Evolutionary conservation across 805 yeast genomes (phyloP), one percentile per base, ranked within the genome.

Genomic region (Suhomyces prunicola): DNA sequence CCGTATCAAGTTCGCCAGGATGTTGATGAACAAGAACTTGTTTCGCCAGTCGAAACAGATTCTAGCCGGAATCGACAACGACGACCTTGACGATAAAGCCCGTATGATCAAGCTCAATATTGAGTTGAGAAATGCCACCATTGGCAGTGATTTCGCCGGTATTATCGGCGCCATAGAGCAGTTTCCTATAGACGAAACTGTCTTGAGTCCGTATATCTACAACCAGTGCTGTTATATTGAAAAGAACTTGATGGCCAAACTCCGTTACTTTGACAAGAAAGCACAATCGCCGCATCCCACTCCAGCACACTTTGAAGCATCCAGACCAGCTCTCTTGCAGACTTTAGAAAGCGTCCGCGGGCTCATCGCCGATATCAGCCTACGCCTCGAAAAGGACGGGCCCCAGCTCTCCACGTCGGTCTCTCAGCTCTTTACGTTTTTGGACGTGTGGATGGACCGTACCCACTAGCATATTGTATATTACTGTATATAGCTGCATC

Each of bases 281-380:
- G 24, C 24, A 24, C 36, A 13, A 17, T 13, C 36, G 9, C 36
- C 36, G 8, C 17, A n/a, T n/a, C 36, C 36, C 3, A 33, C 36
- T 4, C 36, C 36, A 33, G 36, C 36, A 6, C 36, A 33, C 36
- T 33, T 33, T n/a, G 36, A 33, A 33, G 9, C 2, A 2, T 33
- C 36, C 36, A 33, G 36, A 33, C 36, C 36, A n/a, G 36, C 15
- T 33, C 36, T 33, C 8, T 33, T 39, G 24, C 17, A 6, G 24
- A 24, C 51, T 2, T 10, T 48, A n/a, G 51, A 48, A 7, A 58
- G 57, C 45, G 50, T 72, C 27, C 60, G 62, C 35, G 71, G 70
- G 0, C 64, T 73, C 42, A 68, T 74, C 19, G 77, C 76, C 7
- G 76, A 74, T 59, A 62, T 72, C 6, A 58, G 62, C 4, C 53